Conservation (phyloP, 176 grass and related monocot genomes). For the Hordeum vulgare region DNA sequence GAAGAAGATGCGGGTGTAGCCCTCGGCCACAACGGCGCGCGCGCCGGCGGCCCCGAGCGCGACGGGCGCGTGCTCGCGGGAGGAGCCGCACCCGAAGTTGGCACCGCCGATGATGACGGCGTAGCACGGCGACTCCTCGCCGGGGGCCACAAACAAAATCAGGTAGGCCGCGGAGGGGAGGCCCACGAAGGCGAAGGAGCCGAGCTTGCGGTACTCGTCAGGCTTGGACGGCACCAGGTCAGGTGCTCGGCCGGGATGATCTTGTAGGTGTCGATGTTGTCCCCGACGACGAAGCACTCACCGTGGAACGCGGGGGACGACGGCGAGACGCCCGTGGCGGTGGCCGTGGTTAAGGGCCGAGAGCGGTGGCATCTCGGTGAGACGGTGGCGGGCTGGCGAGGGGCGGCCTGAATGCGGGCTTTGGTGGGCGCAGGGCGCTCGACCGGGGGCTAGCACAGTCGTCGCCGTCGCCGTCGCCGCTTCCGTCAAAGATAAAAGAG, state of each 20-base stretch:
- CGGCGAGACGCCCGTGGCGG: constrained; percentile 7
- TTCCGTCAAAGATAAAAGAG: neutral
- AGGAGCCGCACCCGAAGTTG: constrained; percentile 95
- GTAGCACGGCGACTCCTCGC: constrained; percentile 40
- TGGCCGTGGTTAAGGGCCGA: neutral
- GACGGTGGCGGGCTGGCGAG: neutral
- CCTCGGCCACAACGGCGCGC: constrained; percentile 52
- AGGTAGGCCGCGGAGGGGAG: constrained; percentile 53
- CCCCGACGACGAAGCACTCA: constrained; percentile 70
- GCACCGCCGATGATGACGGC: constrained; percentile 59
- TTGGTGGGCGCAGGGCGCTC: neutral
- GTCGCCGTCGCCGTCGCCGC: neutral
- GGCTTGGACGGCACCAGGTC: constrained; percentile 90
- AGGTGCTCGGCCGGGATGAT: constrained; percentile 95
- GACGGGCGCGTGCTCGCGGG: constrained; percentile 95
- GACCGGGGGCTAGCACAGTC: neutral
- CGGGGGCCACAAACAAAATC: constrained; percentile 51
- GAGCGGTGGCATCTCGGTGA: constrained; percentile 16
- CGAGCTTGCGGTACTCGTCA: constrained; percentile 87
- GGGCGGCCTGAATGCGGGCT: neutral
- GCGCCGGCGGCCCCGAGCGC: constrained; percentile 78
- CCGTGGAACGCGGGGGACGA: constrained; percentile 61
- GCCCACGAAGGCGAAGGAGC: constrained; percentile 73
- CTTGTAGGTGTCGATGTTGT: constrained; percentile 98
- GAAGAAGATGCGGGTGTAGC: constrained; percentile 90